Evolutionary conservation across 257 asterid genomes (phyloP).

Genomic region (Phtheirospermum japonicum): DNA sequence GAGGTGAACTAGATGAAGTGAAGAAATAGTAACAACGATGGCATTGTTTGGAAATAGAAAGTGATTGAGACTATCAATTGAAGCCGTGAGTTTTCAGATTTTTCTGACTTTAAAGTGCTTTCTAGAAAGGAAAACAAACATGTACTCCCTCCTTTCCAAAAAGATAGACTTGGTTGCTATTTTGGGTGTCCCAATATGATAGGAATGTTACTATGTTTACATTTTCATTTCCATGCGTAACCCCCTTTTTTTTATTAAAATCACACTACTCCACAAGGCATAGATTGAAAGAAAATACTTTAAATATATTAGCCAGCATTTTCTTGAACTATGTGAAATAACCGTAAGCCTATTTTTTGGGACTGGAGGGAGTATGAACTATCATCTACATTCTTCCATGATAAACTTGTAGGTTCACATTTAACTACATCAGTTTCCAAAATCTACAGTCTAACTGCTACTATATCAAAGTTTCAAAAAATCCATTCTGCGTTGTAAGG

Average conservation of each 20-base stretch:
- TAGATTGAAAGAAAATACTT: no score
- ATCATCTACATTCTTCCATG: background rate
- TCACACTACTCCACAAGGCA: no score
- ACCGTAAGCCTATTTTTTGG: no score
- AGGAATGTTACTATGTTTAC: no score
- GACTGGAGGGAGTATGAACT: no score
- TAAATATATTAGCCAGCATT: no score
- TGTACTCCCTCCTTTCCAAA: background rate
- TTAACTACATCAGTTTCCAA: conserved; percentile 10
- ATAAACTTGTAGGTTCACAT: background rate
- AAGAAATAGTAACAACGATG: background rate
- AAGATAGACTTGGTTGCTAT: no score
- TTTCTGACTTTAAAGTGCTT: background rate
- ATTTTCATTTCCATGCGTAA: no score
- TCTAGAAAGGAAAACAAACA: background rate
- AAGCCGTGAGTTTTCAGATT: background rate
- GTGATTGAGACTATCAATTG: conserved; percentile 12
- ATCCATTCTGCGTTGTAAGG: background rate
- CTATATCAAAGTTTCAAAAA: background rate
- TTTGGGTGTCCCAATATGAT: no score
- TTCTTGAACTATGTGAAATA: no score
- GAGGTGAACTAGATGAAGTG: background rate
- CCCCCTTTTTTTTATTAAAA: no score
- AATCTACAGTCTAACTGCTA: background rate
- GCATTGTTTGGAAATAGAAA: background rate